Conservation (phyloP, 176 grass and related monocot genomes). For the Alopecurus myosuroides region DNA sequence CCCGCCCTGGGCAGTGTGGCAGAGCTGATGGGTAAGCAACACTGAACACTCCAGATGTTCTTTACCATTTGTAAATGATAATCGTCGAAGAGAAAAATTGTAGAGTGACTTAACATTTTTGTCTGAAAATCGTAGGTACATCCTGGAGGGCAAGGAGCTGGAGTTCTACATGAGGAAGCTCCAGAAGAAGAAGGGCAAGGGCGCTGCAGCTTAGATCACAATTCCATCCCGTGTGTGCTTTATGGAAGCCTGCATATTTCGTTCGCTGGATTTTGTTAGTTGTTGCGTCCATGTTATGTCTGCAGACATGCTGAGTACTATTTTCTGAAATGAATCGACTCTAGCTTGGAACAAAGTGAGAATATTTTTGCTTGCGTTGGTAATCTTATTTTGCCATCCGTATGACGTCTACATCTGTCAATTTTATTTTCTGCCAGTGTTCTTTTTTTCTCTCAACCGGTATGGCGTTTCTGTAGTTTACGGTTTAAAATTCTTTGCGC, state of each 20-base stretch:
- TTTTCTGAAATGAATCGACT: slow-evolving; percentile 9
- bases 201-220: slow-evolving; percentile 47
- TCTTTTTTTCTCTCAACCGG: too few species aligned
- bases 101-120: neutral
- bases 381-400: neutral
- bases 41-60: neutral
- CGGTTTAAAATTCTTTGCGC: too few species aligned
- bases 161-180: slow-evolving; percentile 94
- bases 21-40: slow-evolving; percentile 67
- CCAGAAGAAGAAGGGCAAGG: slow-evolving; percentile 92
- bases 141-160: slow-evolving; percentile 85
- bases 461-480: too few species aligned
- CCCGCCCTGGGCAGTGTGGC: slow-evolving; percentile 87
- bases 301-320: slow-evolving; percentile 14
- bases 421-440: too few species aligned
- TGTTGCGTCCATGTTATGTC: slow-evolving; percentile 8
- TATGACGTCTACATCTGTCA: neutral
- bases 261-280: slow-evolving; percentile 15
- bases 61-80: neutral
- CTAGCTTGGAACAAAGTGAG: neutral
- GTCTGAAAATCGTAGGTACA: slow-evolving; percentile 39
- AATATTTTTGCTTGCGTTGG: neutral
- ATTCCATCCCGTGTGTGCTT: neutral
- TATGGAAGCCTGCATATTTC: neutral
- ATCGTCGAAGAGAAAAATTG: neutral